These are phyloP conservation scores for Ustilago esculenta DNA, from an alignment of 1,284 basidiomycete genomes.

Conservation along the genomic window DNA sequence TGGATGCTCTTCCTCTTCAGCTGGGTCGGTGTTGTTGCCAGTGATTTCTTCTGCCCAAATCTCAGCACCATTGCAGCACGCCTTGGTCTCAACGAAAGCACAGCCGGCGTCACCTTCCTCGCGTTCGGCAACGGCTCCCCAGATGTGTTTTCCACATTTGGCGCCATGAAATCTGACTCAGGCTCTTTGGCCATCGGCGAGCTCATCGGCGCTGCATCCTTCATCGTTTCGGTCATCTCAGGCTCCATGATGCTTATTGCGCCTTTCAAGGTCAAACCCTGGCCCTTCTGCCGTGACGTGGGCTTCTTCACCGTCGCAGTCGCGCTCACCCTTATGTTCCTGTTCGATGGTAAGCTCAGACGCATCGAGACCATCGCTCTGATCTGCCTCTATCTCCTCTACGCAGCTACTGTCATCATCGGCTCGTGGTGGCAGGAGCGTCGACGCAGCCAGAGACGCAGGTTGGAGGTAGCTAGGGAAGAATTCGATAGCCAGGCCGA, in stretches of 20 bases:
- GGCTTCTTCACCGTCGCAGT: constrained; percentile 90
- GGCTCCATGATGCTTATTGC: constrained; percentile 95
- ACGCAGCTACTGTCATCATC: constrained; percentile 80
- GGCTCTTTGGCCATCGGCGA: constrained; percentile 93
- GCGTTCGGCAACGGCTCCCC: constrained; percentile 69
- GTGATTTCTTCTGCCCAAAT: constrained; percentile 66
- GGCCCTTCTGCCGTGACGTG: constrained; percentile 89
- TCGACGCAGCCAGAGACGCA: constrained; percentile 31
- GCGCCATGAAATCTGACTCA: constrained; percentile 84
- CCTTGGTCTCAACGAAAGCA: constrained; percentile 62
- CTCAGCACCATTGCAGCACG: constrained; percentile 59
- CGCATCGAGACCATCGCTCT: constrained; percentile 80
- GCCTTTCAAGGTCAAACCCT: constrained; percentile 83
- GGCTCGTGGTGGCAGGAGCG: constrained; percentile 77
- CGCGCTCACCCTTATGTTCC: constrained; percentile 76
- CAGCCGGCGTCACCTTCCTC: constrained; percentile 65
- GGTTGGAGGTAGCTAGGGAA: constrained; percentile 43
- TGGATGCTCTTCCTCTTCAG: constrained; percentile 64
- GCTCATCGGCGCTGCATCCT: constrained; percentile 90
- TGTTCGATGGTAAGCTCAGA: constrained; percentile 80
- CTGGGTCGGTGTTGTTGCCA: constrained; percentile 62
- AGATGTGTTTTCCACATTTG: constrained; percentile 84
- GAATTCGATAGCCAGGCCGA: constrained; percentile 45
- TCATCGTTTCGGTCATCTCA: constrained; percentile 91
- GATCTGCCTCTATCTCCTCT: constrained; percentile 79